Conservation (phyloP, 805 yeast genomes). For the Blastobotrys americana region DNA sequence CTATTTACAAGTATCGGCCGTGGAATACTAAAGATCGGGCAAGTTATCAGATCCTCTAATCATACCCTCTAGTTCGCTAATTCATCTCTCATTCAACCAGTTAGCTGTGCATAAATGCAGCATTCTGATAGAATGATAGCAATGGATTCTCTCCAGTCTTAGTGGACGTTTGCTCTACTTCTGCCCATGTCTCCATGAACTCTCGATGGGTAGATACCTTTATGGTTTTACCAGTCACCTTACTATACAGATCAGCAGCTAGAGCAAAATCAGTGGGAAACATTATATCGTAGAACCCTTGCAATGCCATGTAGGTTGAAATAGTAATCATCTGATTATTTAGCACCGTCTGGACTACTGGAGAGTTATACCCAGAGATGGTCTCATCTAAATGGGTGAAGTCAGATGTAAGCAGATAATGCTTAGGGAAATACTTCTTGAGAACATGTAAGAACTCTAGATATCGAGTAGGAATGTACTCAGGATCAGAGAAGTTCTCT, state of each 20-base stretch:
- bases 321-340: conserved; percentile 61
- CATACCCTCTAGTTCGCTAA: no score
- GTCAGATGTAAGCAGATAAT: conserved; percentile 66
- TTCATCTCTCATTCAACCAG: no score
- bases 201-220: conserved; percentile 52
- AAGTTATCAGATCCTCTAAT: no score
- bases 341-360: conserved; percentile 73
- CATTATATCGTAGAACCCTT: conserved; percentile 81
- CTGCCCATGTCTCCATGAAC: conserved; percentile 66
- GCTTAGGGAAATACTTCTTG: conserved; percentile 62
- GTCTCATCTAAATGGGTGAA: conserved; percentile 41
- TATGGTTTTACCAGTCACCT: conserved; percentile 55
- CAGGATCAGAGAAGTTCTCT: conserved; percentile 62
- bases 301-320: conserved; percentile 71
- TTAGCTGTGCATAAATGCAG: conserved; percentile 42
- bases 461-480: conserved; percentile 74
- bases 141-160: conserved; percentile 78
- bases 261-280: conserved; percentile 72
- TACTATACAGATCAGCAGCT: conserved; percentile 53
- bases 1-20: no score
- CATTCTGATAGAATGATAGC: conserved; percentile 70
- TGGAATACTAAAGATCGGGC: no score
- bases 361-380: conserved; percentile 54
- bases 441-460: conserved; percentile 58
- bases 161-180: conserved; percentile 56